Conservation (phyloP, 164 flowering plant species). For the Liriodendron chinense region DNA sequence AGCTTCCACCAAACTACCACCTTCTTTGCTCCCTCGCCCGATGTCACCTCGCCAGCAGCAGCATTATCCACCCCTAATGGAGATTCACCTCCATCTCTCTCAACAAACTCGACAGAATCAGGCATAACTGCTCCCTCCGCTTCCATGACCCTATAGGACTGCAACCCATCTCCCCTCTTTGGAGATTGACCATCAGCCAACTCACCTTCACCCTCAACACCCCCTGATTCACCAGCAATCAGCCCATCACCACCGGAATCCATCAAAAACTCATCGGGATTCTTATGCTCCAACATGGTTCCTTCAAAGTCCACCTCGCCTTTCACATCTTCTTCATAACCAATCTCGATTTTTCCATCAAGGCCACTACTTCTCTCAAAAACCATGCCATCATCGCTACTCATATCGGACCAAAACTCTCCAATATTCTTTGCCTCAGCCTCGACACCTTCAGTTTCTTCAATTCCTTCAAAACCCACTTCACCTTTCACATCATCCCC, state of each 20-base stretch:
- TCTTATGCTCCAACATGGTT: constrained; percentile 8
- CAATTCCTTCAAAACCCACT: constrained; percentile 25
- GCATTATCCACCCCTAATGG: background rate
- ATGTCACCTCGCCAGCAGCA: constrained; percentile 7
- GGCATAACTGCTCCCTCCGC: constrained; percentile 9
- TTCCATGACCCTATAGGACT: constrained; percentile 6
- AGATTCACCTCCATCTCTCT: constrained; percentile 10
- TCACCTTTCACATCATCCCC: constrained; percentile 18
- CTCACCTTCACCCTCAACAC: background rate
- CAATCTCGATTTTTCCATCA: constrained; percentile 29
- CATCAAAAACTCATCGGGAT: constrained; percentile 25
- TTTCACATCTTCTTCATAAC: constrained; percentile 22
- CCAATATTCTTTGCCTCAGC: constrained; percentile 18
- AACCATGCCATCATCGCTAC: constrained; percentile 37
- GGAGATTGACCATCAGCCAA: constrained; percentile 6
- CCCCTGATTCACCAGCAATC: background rate
- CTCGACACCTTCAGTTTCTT: constrained; percentile 2
- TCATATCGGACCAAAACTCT: constrained; percentile 57
- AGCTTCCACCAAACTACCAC: constrained; percentile 77
- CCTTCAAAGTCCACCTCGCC: constrained; percentile 19
- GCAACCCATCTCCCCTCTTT: constrained; percentile 8
- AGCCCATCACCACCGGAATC: constrained; percentile 28
- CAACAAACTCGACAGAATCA: constrained; percentile 8
- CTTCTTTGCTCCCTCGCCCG: constrained; percentile 30
- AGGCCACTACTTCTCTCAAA: constrained; percentile 20